A percentile compares a stretch with the other conserved stretches of the same genome.
These are phyloP conservation scores for Chalciporus piperatus DNA, from an alignment of 768 basidiomycete species.

Conservation along the genomic window DNA sequence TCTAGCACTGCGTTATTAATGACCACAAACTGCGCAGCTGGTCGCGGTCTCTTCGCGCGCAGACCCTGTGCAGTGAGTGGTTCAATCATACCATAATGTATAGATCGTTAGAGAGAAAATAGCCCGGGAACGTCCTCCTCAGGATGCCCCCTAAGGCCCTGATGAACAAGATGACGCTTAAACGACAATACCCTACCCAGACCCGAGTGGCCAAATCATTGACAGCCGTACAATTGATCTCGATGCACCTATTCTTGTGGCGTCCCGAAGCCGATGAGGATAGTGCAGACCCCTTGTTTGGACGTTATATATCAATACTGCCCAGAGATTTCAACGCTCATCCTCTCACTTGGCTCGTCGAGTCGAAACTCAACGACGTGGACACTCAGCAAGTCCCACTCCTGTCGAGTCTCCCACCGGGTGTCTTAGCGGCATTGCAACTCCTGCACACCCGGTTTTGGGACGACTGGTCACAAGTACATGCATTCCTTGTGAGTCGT, in stretches of 20 bases:
- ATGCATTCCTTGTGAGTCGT: conserved; percentile 48
- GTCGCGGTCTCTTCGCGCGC: conserved; percentile 66
- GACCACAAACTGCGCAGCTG: conserved; percentile 37
- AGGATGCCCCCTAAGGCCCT: conserved; percentile 67
- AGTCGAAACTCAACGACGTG: conserved; percentile 17
- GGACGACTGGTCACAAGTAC: conserved; percentile 57
- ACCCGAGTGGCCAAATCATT: conserved; percentile 27
- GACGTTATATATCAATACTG: conserved; percentile 77
- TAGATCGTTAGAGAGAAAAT: not conserved
- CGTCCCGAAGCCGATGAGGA: conserved; percentile 42
- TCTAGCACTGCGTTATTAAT: not conserved
- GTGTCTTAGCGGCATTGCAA: conserved; percentile 39
- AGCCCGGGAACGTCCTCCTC: conserved; percentile 61
- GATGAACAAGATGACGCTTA: conserved; percentile 71
- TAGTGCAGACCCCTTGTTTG: conserved; percentile 55
- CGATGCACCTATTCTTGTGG: conserved; percentile 76
- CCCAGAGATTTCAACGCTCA: conserved; percentile 73
- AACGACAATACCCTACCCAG: conserved; percentile 49
- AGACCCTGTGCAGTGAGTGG: conserved; percentile 40
- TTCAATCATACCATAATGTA: not conserved
- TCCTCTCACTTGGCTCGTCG: conserved; percentile 75
- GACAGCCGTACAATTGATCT: conserved; percentile 71
- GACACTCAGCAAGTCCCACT: conserved; percentile 27
- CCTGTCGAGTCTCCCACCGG: conserved; percentile 48
- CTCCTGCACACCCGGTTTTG: conserved; percentile 47